Conservation (phyloP, 2,329 filamentous ascomycete species). For the Xylogone sp. region DNA sequence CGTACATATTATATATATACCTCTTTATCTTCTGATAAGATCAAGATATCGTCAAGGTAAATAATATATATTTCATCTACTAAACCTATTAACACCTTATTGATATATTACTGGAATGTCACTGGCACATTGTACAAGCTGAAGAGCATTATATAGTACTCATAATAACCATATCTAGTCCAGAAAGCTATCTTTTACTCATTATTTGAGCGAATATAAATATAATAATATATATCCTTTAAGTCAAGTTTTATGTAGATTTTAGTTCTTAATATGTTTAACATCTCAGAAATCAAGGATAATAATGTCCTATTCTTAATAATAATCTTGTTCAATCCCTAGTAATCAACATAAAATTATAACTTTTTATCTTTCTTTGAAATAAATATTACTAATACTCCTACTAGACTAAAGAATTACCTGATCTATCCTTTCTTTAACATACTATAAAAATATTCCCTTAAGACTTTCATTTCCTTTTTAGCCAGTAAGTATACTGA, state of each 20-base stretch:
- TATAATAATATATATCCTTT: slow-evolving; percentile 28
- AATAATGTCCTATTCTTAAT: slow-evolving; percentile 30
- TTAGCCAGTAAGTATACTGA: slow-evolving; percentile 11
- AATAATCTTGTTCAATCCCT: slow-evolving; percentile 29
- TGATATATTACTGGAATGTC: slow-evolving; percentile 26
- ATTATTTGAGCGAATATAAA: slow-evolving; percentile 28
- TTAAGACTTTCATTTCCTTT: slow-evolving; percentile 11
- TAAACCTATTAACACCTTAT: slow-evolving; percentile 13
- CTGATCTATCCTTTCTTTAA: slow-evolving; percentile 17
- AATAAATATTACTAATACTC: slow-evolving; percentile 27
- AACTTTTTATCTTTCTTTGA: slow-evolving; percentile 26
- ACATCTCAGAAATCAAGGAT: slow-evolving; percentile 28
- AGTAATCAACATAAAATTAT: slow-evolving; percentile 32
- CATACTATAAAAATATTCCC: slow-evolving; percentile 15
- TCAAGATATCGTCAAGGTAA: slow-evolving; percentile 28
- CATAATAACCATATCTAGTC: slow-evolving; percentile 27
- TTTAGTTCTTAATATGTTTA: slow-evolving; percentile 19
- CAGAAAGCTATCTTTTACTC: slow-evolving; percentile 32
- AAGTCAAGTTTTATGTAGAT: slow-evolving; percentile 31
- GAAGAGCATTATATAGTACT: slow-evolving; percentile 32
- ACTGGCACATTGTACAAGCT: slow-evolving; percentile 12
- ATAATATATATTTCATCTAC: slow-evolving; percentile 10
- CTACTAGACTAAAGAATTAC: slow-evolving; percentile 11
- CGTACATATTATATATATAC: slow-evolving; percentile 12
- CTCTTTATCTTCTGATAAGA: slow-evolving; percentile 18